Base-by-base conservation (phyloP, 164 flowering plant genomes). In the Vitis amurensis region DNA sequence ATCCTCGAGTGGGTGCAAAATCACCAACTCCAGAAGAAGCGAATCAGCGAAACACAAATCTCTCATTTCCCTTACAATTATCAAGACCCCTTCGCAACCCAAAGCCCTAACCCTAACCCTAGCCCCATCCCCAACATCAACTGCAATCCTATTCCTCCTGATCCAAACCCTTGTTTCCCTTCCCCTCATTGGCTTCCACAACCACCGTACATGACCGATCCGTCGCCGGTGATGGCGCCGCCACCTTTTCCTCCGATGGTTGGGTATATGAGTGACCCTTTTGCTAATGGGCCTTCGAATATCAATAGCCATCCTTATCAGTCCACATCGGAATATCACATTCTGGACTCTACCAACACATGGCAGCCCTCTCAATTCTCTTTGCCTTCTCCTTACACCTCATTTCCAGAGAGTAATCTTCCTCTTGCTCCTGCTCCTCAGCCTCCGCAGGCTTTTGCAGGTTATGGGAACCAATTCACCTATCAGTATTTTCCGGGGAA, bases 1-100 rank as follows among this genome's bases (percentile, higher is more conserved):
- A 88, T 96, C 3, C 89, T 96, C 5, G 86, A 93, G 31, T 96
- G 99, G 99, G 96, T 96, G 30, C 91, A 93, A 68, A 84, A 88
- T 9, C 77, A 85, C 56, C 95, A 87, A 53, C 90, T 96, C 27
- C 97, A 90, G n/a, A 89, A 67, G n/a, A 85, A 82, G 71, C 62
- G 74, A 2, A 67, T 58, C 31, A 76, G 51, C 63, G 83, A 70
- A 37, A 68, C 73, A n/a, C 44, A 3, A 3, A 37, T 6, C 44
- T 37, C 44, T 37, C 44, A 37, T 37, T 37, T 37, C 44, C 44
- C 44, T 37, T 37, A 37, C 44, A 37, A 37, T 37, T 3, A 3
- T 37, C 44, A 37, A 37, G 44, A 37, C 44, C 44, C 44, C 7
- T 37, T 0, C 44, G 6, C 44, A 3, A 37, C 44, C 44, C 75